Evolutionary conservation across 805 yeast genomes (phyloP).

Genomic region (Middelhovenomyces tepae): DNA sequence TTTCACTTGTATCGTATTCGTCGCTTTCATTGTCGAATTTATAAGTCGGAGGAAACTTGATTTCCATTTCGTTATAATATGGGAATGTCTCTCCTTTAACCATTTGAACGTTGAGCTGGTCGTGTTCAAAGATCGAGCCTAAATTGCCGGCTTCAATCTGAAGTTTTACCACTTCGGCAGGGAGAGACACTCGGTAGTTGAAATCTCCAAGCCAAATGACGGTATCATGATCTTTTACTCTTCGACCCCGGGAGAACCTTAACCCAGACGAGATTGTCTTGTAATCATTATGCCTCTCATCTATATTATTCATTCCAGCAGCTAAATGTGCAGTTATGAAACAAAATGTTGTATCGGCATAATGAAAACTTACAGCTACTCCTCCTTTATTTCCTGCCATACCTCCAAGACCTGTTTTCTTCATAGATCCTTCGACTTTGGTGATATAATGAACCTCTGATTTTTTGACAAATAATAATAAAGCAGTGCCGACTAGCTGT

Average conservation of each 20-base stretch:
- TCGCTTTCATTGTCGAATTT: slow-evolving; percentile 82
- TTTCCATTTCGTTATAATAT: slow-evolving; percentile 66
- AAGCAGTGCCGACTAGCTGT: slow-evolving; percentile 83
- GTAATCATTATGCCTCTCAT: slow-evolving; percentile 83
- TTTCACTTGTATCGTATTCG: slow-evolving; percentile 80
- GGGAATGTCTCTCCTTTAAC: slow-evolving; percentile 62
- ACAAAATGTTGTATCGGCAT: slow-evolving; percentile 71
- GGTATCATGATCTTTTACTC: slow-evolving; percentile 74
- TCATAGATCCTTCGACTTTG: slow-evolving; percentile 87
- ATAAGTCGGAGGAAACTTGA: slow-evolving; percentile 82
- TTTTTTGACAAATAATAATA: slow-evolving; percentile 61
- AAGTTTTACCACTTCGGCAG: slow-evolving; percentile 65
- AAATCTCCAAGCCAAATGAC: slow-evolving; percentile 94
- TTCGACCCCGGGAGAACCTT: slow-evolving; percentile 66
- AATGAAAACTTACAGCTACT: slow-evolving; percentile 81
- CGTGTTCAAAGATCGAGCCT: slow-evolving; percentile 50
- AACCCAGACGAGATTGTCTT: slow-evolving; percentile 66
- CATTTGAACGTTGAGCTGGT: slow-evolving; percentile 74
- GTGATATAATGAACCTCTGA: slow-evolving; percentile 52
- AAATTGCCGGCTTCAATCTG: slow-evolving; percentile 40
- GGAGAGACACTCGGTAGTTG: slow-evolving; percentile 66
- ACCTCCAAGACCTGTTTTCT: slow-evolving; percentile 94
- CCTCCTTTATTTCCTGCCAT: slow-evolving; percentile 97
- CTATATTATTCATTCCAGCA: slow-evolving; percentile 75
- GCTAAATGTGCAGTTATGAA: slow-evolving; percentile 88